Percentiles rank a stretch among this genome's conserved stretches.
These are phyloP conservation scores for Claviceps cyperi DNA, from an alignment of 2,329 filamentous ascomycete species.

Conservation along the genomic window DNA sequence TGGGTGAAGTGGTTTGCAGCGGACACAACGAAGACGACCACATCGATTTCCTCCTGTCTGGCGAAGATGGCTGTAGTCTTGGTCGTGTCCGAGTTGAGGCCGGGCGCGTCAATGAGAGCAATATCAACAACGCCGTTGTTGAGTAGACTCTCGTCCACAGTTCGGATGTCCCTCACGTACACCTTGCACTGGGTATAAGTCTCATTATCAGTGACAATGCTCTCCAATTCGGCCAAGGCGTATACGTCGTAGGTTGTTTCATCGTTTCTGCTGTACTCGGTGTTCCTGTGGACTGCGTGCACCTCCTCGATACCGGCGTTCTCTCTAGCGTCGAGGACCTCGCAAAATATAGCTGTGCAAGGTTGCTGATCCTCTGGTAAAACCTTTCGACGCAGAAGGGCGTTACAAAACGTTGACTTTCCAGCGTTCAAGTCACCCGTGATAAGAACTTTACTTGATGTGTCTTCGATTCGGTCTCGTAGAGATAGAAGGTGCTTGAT, in stretches of 20 bases:
- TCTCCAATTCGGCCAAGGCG: constrained; percentile 61
- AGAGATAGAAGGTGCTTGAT: constrained; percentile 79
- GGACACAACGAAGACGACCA: constrained; percentile 95
- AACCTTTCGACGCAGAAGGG: constrained; percentile 80
- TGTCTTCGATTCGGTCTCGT: constrained; percentile 91
- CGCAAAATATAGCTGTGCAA: constrained; percentile 96
- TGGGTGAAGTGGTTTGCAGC: constrained; percentile 96
- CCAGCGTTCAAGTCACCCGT: constrained; percentile 94
- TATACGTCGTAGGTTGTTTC: constrained; percentile 92
- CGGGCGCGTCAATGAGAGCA: constrained; percentile 89
- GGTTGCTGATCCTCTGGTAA: constrained; percentile 95
- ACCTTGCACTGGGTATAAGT: constrained; percentile 92
- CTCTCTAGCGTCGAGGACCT: constrained; percentile 83
- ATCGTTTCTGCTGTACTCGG: constrained; percentile 71
- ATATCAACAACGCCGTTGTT: constrained; percentile 98
- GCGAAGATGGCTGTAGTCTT: constrained; percentile 97
- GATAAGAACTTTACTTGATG: constrained; percentile 87
- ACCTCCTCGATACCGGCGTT: constrained; percentile 90
- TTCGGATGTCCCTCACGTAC: constrained; percentile 79
- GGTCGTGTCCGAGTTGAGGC: constrained; percentile 87
- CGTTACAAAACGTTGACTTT: constrained; percentile 98
- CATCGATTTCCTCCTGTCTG: constrained; percentile 94
- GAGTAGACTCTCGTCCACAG: constrained; percentile 82
- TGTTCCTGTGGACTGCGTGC: constrained; percentile 77
- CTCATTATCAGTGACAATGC: constrained; percentile 78